Conservation (phyloP, 352 stramenopile genomes). For the Phytopythium litorale region DNA sequence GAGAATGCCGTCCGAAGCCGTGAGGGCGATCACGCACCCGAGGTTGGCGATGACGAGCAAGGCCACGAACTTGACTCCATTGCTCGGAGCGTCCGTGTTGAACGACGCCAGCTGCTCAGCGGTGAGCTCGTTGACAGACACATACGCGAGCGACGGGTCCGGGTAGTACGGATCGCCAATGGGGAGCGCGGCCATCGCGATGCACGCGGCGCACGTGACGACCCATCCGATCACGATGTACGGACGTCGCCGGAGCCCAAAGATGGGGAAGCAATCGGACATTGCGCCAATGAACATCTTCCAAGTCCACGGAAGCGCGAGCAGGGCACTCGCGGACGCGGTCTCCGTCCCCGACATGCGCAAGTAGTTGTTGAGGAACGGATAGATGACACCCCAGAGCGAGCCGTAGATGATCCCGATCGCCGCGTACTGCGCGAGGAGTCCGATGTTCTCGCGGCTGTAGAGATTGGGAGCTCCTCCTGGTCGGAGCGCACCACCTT, state of each 20-base stretch:
- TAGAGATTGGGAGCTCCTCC: conserved; percentile 25
- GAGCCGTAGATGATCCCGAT: conserved; percentile 45
- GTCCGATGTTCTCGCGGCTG: conserved; percentile 33
- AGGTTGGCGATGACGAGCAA: conserved; percentile 58
- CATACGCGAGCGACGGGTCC: conserved; percentile 28
- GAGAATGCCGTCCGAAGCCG: conserved; percentile 40
- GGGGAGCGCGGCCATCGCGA: conserved; percentile 31
- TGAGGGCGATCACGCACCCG: conserved; percentile 50
- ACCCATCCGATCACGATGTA: conserved; percentile 81
- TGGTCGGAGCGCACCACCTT: conserved; percentile 40
- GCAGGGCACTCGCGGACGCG: conserved; percentile 36
- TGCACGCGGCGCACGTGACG: conserved; percentile 26
- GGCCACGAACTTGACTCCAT: conserved; percentile 44
- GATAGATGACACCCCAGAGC: conserved; percentile 41
- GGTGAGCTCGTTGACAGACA: conserved; percentile 26
- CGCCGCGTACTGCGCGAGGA: conserved; percentile 46
- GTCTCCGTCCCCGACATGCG: conserved; percentile 38
- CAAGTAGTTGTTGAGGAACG: conserved; percentile 50
- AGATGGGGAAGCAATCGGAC: conserved; percentile 83
- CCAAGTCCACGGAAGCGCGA: conserved; percentile 72
- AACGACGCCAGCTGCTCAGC: conserved; percentile 36
- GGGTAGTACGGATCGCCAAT: conserved; percentile 53
- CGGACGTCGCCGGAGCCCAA: conserved; percentile 70
- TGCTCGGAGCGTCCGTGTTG: conserved; percentile 37
- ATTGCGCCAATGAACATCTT: conserved; percentile 85